A percentile compares a stretch with the other conserved stretches of the same genome.
These are phyloP conservation scores for Tolypocladium ovalisporum DNA, from an alignment of 2,329 filamentous ascomycete species.

Conservation along the genomic window DNA sequence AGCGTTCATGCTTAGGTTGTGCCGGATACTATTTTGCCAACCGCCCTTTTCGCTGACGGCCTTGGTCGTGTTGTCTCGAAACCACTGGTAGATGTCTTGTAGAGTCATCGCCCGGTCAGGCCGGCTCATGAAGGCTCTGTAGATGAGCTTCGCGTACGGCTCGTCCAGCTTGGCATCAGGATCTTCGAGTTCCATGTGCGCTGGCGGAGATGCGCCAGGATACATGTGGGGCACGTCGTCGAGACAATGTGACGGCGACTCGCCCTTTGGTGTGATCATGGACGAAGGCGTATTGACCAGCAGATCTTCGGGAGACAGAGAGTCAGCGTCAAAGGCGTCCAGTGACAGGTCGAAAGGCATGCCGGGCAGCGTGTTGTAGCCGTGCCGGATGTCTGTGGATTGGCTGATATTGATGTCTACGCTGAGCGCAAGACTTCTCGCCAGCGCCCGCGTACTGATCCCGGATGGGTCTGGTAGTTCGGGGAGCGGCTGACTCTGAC, in stretches of 20 bases:
- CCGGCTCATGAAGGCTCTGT: slow-evolving; percentile 58
- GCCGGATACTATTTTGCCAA: slow-evolving; percentile 93
- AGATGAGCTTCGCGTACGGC: slow-evolving; percentile 77
- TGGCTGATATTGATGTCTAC: background rate
- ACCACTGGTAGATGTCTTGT: slow-evolving; percentile 86
- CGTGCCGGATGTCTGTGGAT: background rate
- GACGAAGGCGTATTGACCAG: slow-evolving; percentile 2
- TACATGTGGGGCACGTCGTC: background rate
- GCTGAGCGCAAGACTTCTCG: background rate
- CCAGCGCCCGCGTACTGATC: slow-evolving; percentile 14
- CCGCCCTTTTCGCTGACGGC: slow-evolving; percentile 65
- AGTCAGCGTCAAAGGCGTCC: slow-evolving; percentile 6
- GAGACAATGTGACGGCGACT: background rate
- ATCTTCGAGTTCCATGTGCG: slow-evolving; percentile 5
- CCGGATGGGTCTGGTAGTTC: slow-evolving; percentile 10
- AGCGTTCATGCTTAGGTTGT: slow-evolving; percentile 92
- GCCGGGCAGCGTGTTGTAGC: background rate
- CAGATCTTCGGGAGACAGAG: slow-evolving; percentile 3
- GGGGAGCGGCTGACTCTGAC: background rate
- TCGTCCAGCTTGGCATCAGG: slow-evolving; percentile 29
- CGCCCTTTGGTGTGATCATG: slow-evolving; percentile 2
- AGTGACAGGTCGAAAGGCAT: background rate
- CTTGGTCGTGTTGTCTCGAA: slow-evolving; percentile 70
- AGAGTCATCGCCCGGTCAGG: slow-evolving; percentile 62
- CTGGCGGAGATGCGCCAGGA: slow-evolving; percentile 8